Conservation (phyloP, 768 basidiomycete genomes). For the Lactifluus pinguis region DNA sequence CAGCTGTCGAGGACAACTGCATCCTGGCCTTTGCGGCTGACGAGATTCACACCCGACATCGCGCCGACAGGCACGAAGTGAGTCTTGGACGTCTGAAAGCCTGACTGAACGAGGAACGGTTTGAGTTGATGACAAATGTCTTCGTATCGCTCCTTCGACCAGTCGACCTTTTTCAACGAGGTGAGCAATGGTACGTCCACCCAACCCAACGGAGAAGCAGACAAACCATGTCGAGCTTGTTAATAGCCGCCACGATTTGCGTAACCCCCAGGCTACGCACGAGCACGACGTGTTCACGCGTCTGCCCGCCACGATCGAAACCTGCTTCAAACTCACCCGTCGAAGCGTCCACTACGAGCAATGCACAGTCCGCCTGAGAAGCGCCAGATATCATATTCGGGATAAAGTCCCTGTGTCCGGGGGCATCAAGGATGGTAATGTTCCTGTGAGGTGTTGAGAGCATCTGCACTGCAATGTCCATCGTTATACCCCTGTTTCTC, state of each 20-base stretch:
- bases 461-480: constrained; percentile 88
- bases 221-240: constrained; percentile 86
- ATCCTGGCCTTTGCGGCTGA: constrained; percentile 38
- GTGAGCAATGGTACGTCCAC: not conserved
- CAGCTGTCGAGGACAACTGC: constrained; percentile 47
- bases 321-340: constrained; percentile 94
- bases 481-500: constrained; percentile 78
- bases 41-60: constrained; percentile 81
- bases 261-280: constrained; percentile 88
- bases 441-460: constrained; percentile 63
- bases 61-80: constrained; percentile 86
- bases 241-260: constrained; percentile 86
- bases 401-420: constrained; percentile 95
- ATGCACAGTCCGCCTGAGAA: constrained; percentile 89
- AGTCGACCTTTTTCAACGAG: constrained; percentile 63
- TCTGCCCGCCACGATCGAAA: constrained; percentile 91
- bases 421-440: constrained; percentile 93
- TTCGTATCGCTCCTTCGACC: constrained; percentile 76
- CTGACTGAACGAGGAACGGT: constrained; percentile 81
- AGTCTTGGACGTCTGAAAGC: constrained; percentile 72
- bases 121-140: constrained; percentile 68
- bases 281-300: constrained; percentile 85
- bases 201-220: not conserved
- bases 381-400: constrained; percentile 99
- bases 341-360: constrained; percentile 86